Percentiles rank a stretch among this genome's conserved stretches.
Evolutionary conservation across 805 yeast species (phyloP).

Genomic region (Kluyveromyces siamensis): DNA sequence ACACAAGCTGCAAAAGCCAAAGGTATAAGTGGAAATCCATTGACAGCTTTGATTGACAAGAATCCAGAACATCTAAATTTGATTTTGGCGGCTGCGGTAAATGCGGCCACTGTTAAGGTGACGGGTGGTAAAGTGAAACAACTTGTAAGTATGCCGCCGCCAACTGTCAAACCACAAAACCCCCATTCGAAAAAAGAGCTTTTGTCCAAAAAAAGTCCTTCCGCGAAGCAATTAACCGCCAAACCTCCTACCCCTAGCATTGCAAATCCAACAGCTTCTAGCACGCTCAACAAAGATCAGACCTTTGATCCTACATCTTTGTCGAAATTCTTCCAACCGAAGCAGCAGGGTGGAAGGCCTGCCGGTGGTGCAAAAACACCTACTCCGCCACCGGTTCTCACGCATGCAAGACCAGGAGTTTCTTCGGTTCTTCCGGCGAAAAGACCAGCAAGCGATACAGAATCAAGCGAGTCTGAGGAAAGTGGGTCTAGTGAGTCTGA

Average conservation of each 20-base stretch:
- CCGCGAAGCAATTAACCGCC: neutral
- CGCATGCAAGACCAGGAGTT: constrained; percentile 4
- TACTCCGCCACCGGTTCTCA: neutral
- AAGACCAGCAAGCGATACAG: constrained; percentile 5
- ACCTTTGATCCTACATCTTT: constrained; percentile 29
- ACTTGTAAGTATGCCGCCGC: constrained; percentile 26
- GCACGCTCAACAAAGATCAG: constrained; percentile 4
- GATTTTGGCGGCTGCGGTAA: constrained; percentile 70
- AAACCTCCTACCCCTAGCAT: constrained; percentile 6
- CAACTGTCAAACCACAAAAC: constrained; percentile 7
- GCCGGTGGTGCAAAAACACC: constrained; percentile 4
- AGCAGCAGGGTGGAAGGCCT: constrained; percentile 12
- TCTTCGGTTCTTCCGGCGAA: constrained; percentile 7
- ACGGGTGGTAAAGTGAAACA: constrained; percentile 45
- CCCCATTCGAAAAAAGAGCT: neutral
- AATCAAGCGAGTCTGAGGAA: constrained; percentile 9
- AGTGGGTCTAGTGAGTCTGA: constrained; percentile 6
- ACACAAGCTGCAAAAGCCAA: constrained; percentile 81
- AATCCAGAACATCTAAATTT: constrained; percentile 75
- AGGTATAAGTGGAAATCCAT: constrained; percentile 70
- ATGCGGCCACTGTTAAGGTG: constrained; percentile 60
- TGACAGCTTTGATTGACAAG: constrained; percentile 67
- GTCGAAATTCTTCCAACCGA: constrained; percentile 30
- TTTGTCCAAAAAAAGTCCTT: neutral
- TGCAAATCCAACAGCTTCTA: neutral